Percentiles rank a stretch among this genome's conserved stretches.
Evolutionary conservation across 345 rosid species (phyloP).

Genomic region (Euphorbia lathyris): DNA sequence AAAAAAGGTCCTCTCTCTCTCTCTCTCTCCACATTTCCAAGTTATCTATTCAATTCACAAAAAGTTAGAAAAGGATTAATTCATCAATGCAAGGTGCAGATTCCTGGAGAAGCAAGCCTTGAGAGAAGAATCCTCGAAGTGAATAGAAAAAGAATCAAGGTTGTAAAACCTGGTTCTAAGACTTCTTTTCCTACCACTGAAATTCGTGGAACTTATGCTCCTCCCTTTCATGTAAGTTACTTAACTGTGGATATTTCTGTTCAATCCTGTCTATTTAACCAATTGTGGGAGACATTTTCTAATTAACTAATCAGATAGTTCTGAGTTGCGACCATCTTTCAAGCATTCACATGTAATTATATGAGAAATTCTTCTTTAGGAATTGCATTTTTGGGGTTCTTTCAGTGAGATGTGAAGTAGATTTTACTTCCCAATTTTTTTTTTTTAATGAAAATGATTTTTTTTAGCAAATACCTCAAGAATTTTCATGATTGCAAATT

Average conservation of each 20-base stretch:
- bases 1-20: constrained; percentile 54
- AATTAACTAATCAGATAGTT: not conserved
- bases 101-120: constrained; percentile 65
- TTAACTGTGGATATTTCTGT: not conserved
- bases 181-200: constrained; percentile 83
- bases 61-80: not conserved
- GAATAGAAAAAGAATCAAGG: constrained; percentile 84
- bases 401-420: not conserved
- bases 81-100: constrained; percentile 39
- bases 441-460: not conserved
- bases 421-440: not conserved
- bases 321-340: not conserved
- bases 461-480: not conserved
- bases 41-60: not conserved
- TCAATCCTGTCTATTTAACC: not conserved
- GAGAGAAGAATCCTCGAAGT: constrained; percentile 90
- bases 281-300: not conserved
- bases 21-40: not conserved
- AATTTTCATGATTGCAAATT: not conserved
- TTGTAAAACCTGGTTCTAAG: constrained; percentile 93
- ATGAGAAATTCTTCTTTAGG: not conserved
- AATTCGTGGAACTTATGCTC: constrained; percentile 88
- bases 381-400: not conserved
- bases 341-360: not conserved
- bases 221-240: constrained; percentile 87